Evolutionary conservation across 2,329 filamentous ascomycete species (phyloP), one percentile per base, ranked within the genome.

Genomic region (Paecilomyces fulvus): DNA sequence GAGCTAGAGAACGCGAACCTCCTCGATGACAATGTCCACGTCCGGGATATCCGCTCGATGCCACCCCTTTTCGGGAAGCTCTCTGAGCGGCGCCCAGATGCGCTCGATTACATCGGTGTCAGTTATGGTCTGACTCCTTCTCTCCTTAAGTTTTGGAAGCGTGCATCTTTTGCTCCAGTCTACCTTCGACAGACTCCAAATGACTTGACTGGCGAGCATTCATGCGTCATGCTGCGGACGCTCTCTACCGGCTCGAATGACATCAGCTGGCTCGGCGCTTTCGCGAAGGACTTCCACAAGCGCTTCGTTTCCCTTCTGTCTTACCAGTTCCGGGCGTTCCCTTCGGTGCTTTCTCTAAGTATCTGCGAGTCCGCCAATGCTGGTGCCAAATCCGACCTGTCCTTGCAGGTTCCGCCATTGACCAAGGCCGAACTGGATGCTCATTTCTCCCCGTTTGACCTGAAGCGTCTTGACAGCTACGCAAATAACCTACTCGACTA

Each of bases 401-500:
- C 80, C 2, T 77, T 80, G 51, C 71, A 79, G 54, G 70, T 79
- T 0, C 72, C 75, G 3, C 75, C 83, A 1, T 76, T 99, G 54
- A 84, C 79, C 11, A 95, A 95, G 74, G 61, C 75, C 0, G 88
- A 92, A 59, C 81, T 99, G 6, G 92, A 96, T 66, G 77, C 79
- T 14, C 73, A 87, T 2, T 83, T 99, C 71, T 90, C 89, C 3
- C 92, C 94, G 0, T 97, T 94, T 70, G 94, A 99, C 71, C 83
- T 96, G 60, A 97, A 97, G 78, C 87, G 94, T 28, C 80, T 99
- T 2, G 92, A 96, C 69, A 92, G 89, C 49, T 99, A 99, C 66
- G 90, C 94, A 14, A 95, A 95, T 74, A 96, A 95, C 74, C 89
- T 96, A 81, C 84, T 99, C 48, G 95, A 99, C 73, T 96, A 97